phyloP scores from a whole-genome alignment of 805 yeast genomes.

The Tetrapisispora phaffii region DNA sequence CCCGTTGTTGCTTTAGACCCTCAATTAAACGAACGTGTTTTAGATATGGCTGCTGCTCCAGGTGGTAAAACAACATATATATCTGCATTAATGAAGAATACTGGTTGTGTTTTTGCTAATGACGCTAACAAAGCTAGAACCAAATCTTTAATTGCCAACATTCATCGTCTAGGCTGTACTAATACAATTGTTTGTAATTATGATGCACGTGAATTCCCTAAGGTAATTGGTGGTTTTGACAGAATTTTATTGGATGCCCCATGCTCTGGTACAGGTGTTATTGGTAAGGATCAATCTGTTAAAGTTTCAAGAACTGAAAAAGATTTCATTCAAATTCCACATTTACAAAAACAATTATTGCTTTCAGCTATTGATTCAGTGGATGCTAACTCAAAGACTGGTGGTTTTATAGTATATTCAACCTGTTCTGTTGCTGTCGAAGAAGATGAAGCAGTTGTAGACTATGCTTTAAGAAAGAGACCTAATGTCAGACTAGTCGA shows the following conservation, averaged over 20 bases:
- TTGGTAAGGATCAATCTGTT: conserved; percentile 92
- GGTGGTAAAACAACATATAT: conserved; percentile 97
- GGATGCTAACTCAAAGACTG: conserved; percentile 83
- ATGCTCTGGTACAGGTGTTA: conserved; percentile 99
- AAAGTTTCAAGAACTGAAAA: conserved; percentile 89
- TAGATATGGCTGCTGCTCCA: conserved; percentile 99
- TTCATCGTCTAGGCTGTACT: conserved; percentile 92
- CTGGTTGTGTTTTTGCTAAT: conserved; percentile 95
- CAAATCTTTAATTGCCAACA: conserved; percentile 90
- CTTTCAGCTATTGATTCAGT: conserved; percentile 96
- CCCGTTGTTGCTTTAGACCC: conserved; percentile 98
- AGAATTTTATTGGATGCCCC: conserved; percentile 95
- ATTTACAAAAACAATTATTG: conserved; percentile 85
- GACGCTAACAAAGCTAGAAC: conserved; percentile 96
- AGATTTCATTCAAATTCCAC: conserved; percentile 94
- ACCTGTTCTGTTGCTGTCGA: conserved; percentile 98
- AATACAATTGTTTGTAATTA: conserved; percentile 94
- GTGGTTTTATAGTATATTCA: conserved; percentile 91
- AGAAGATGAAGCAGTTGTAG: conserved; percentile 98
- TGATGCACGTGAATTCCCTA: conserved; percentile 97
- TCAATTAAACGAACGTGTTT: conserved; percentile 88
- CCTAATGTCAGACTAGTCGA: conserved; percentile 94
- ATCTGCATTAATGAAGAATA: conserved; percentile 93
- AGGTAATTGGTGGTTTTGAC: conserved; percentile 96
- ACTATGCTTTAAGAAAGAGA: conserved; percentile 89